These are phyloP conservation scores for Malassezia cuniculi DNA, from an alignment of 1,284 basidiomycete species.

Conservation along the genomic window DNA sequence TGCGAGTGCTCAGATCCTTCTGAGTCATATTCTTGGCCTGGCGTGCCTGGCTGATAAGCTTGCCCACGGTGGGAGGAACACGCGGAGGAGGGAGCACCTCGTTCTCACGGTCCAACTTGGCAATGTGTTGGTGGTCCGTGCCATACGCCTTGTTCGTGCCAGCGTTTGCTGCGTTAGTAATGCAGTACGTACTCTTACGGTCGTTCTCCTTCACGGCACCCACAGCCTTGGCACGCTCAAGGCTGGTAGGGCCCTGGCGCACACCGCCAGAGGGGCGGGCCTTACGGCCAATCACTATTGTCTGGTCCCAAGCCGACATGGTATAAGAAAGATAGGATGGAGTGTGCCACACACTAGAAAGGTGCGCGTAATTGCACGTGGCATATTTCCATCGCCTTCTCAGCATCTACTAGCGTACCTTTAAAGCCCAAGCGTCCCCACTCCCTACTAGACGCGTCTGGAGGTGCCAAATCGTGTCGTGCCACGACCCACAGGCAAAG, in stretches of 20 bases:
- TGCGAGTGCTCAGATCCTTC: slow-evolving; percentile 83
- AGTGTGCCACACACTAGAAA: too few species aligned
- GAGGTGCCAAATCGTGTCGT: too few species aligned
- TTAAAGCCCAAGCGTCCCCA: too few species aligned
- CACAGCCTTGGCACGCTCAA: slow-evolving; percentile 46
- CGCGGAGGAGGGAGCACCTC: slow-evolving; percentile 89
- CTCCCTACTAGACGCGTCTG: too few species aligned
- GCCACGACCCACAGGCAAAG: too few species aligned
- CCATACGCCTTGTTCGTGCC: slow-evolving; percentile 41
- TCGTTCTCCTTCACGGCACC: slow-evolving; percentile 48
- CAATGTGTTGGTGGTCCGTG: slow-evolving; percentile 39
- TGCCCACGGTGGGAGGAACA: slow-evolving; percentile 64
- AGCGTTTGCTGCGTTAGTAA: slow-evolving; percentile 16
- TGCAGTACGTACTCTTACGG: slow-evolving; percentile 42
- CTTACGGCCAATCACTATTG: slow-evolving; percentile 62
- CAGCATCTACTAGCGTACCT: too few species aligned
- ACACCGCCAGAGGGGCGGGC: slow-evolving; percentile 49
- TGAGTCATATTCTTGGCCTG: slow-evolving; percentile 67
- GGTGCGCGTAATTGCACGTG: too few species aligned
- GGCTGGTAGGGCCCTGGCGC: slow-evolving; percentile 48
- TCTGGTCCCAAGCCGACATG: slow-evolving; percentile 29
- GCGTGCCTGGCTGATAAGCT: slow-evolving; percentile 71
- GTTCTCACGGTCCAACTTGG: slow-evolving; percentile 51
- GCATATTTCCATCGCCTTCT: too few species aligned
- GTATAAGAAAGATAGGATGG: too few species aligned